Base-by-base conservation (phyloP, 768 basidiomycete genomes). In the Boletus pseudo-olivaceus region DNA sequence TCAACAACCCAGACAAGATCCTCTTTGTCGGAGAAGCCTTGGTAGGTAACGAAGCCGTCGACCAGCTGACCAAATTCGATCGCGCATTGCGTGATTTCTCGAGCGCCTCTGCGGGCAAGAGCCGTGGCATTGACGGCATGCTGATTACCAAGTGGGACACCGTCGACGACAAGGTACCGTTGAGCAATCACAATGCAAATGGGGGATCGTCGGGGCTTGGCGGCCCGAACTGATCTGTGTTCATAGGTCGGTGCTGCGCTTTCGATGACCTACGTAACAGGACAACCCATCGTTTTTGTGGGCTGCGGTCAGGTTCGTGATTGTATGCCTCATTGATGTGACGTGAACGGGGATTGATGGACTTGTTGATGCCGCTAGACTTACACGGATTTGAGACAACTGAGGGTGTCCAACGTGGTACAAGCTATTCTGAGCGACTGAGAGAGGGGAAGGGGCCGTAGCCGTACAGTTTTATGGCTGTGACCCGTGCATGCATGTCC, bases 131-230 rank as follows among this genome's bases (percentile, higher is more conserved):
- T 57, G 97, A 99, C 67, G 97, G 96, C 26, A 98, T 97, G 88
- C 77, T 99, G 41, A 84, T 99, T 54, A 99, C 97, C 32, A 99
- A 99, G 72, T 98, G 97, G 88, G 97, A 99, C 66, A 98, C 96
- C 2, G 97, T 98, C 20, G 93, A 94, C 64, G 93, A 95, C 74
- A 95, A 95, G 82, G 95, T 90, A 44, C 52, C 51, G 80, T 70
- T 42, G 6, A 2, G 35, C 12, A 14, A 27, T 8, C 23, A 30
- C 47, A 29, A 32, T 17, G 14, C 11, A n/a, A 45, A 45, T 20
- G 46, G 20, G 17, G 38, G 12, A 15, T 8, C n/a, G 17, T 37
- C 7, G 17, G 10, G 3, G 10, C 37, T 4, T 23, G 23, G 23
- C 23, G 23, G 53, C 19, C 42, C 43, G 30, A 27, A 49, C 33